phyloP scores from a whole-genome alignment of 108 stramenopile genomes.

The Epithemia pelagica region DNA sequence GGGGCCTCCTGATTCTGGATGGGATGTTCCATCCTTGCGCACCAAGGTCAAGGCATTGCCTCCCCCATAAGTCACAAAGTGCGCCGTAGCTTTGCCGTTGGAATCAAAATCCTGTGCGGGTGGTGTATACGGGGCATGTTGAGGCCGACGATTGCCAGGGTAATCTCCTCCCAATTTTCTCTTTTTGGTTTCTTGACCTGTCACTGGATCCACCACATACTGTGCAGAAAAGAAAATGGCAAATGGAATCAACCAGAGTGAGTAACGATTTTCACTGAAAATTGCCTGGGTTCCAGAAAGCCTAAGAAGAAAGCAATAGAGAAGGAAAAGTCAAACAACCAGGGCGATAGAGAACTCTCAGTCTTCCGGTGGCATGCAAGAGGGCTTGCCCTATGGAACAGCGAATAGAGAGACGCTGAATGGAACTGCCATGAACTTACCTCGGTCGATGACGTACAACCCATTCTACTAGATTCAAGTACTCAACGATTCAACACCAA shows the following conservation, averaged over 20 bases:
- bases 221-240: not conserved
- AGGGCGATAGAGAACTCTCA: not conserved
- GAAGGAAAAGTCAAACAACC: constrained; percentile 2
- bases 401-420: no score
- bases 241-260: no score
- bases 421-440: constrained; percentile 10
- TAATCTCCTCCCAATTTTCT: constrained; percentile 32
- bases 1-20: constrained; percentile 12
- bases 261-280: no score
- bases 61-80: constrained; percentile 77
- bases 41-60: constrained; percentile 77
- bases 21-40: constrained; percentile 40
- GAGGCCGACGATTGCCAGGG: constrained; percentile 60
- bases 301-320: not conserved
- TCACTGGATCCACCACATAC: constrained; percentile 22
- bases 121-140: constrained; percentile 52
- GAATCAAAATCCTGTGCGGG: constrained; percentile 39
- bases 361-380: not conserved
- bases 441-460: constrained; percentile 21
- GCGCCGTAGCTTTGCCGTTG: constrained; percentile 54
- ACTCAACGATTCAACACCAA: no score
- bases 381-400: no score
- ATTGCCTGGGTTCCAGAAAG: not conserved
- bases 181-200: constrained; percentile 29
- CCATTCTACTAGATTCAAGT: no score